phyloP scores from a whole-genome alignment of 2,329 filamentous ascomycete species.

The Kalmusia sp. region DNA sequence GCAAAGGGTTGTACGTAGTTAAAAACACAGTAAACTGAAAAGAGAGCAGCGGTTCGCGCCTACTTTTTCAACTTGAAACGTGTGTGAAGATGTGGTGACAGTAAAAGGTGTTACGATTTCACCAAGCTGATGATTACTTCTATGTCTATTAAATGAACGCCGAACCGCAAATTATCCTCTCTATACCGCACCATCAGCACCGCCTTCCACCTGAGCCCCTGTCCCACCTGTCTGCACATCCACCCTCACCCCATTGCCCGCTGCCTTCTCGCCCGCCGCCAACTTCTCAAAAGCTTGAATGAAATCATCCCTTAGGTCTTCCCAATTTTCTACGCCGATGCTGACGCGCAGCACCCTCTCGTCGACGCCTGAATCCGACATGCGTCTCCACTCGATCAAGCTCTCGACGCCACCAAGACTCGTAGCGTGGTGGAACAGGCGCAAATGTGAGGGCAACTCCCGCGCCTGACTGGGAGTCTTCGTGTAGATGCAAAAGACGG shows the following conservation, averaged over 20 bases:
- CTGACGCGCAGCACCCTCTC: constrained; percentile 78
- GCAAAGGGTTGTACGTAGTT: too few species aligned
- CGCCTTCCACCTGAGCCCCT: constrained; percentile 20
- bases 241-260: not conserved
- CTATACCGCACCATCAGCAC: constrained; percentile 20
- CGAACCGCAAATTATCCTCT: not conserved
- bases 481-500: constrained; percentile 82
- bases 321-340: constrained; percentile 84
- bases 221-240: constrained; percentile 30
- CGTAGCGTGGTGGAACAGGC: constrained; percentile 92
- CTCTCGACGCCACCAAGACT: constrained; percentile 94
- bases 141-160: too few species aligned
- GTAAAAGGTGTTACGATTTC: too few species aligned
- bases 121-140: too few species aligned
- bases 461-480: constrained; percentile 67
- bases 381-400: constrained; percentile 93
- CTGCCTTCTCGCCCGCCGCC: constrained; percentile 6
- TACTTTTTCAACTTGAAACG: too few species aligned
- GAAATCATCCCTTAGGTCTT: constrained; percentile 82
- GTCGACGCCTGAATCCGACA: constrained; percentile 81
- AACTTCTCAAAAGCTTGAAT: constrained; percentile 34
- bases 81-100: too few species aligned
- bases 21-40: too few species aligned
- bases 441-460: constrained; percentile 76
- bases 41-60: too few species aligned